These are phyloP conservation scores for thale cress (Arabidopsis thaliana) DNA, from an alignment of 345 rosid species.

Conservation along the genomic window TAIR10.1 NC_003070.9:99001-99500, in stretches of 20 bases:
- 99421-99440: background rate
- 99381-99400: background rate
- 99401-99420: constrained; percentile 13
- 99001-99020: constrained; percentile 98
- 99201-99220: background rate
- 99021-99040: constrained; percentile 94
- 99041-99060: constrained; percentile 44
- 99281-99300: constrained; percentile 7
- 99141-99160: constrained; percentile 28
- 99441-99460: constrained; percentile 15
- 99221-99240: background rate
- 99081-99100: background rate
- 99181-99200: constrained; percentile 33
- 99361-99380: constrained; percentile 1
- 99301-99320: background rate
- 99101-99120: constrained; percentile 36
- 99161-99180: constrained; percentile 40
- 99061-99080: constrained; percentile 21
- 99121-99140: constrained; percentile 26
- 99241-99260: background rate
- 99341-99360: background rate
- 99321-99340: background rate
- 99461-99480: constrained; percentile 15
- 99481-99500: background rate
- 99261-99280: background rate